These are phyloP conservation scores for Hamamelis virginiana DNA, from an alignment of 164 flowering plant species.

Conservation along the genomic window DNA sequence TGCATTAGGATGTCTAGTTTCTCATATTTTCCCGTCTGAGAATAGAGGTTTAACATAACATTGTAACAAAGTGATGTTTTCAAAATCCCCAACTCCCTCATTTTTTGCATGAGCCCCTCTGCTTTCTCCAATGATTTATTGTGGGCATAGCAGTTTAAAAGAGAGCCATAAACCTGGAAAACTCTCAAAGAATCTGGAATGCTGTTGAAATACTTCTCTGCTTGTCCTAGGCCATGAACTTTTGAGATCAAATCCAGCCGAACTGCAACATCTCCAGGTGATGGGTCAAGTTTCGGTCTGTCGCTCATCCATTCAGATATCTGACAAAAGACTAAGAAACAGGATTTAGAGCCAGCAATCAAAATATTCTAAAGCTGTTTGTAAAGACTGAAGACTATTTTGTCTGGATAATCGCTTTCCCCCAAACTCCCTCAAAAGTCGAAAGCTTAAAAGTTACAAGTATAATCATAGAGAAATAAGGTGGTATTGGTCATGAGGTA, in stretches of 20 bases:
- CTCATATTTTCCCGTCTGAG: conserved; percentile 21
- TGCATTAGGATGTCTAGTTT: conserved; percentile 27
- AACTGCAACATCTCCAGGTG: conserved; percentile 24
- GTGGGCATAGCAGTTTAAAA: conserved; percentile 33
- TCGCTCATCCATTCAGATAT: conserved; percentile 35
- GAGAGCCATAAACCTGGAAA: conserved; percentile 28
- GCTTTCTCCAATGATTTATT: conserved; percentile 30
- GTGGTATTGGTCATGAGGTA: not conserved
- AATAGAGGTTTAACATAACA: conserved; percentile 33
- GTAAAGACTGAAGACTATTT: not conserved
- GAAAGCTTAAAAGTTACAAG: not conserved
- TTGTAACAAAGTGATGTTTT: conserved; percentile 27
- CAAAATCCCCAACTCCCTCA: conserved; percentile 27
- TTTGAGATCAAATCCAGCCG: conserved; percentile 32
- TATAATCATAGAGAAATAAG: not conserved
- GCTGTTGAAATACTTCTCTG: conserved; percentile 30
- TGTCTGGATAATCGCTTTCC: not conserved
- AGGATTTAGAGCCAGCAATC: not conserved
- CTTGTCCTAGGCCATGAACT: conserved; percentile 33
- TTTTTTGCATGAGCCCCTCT: conserved; percentile 29
- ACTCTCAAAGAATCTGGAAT: conserved; percentile 14
- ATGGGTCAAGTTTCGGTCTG: not conserved
- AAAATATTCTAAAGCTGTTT: not conserved
- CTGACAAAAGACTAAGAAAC: conserved; percentile 15
- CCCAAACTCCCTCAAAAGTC: not conserved